These are phyloP conservation scores for Hyphodiscus hymeniophilus DNA, from an alignment of 495 filamentous ascomycete species.

Conservation along the genomic window DNA sequence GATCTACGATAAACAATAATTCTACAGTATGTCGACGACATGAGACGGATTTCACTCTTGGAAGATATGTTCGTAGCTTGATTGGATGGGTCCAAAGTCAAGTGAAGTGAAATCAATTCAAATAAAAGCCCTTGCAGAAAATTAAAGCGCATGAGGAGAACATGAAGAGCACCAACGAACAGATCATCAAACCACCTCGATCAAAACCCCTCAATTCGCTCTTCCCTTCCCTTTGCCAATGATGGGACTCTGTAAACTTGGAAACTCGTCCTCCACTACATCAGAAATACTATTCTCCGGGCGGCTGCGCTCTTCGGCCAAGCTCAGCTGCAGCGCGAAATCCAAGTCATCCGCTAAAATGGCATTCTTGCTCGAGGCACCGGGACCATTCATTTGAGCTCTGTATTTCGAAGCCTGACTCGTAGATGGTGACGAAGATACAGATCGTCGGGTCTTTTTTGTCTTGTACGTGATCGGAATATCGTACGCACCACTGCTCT, in stretches of 20 bases:
- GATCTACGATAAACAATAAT: too few relatives aligned
- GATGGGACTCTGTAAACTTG: slow-evolving; percentile 4
- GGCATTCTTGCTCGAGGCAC: not conserved
- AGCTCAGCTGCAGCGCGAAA: slow-evolving; percentile 74
- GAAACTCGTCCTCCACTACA: slow-evolving; percentile 10
- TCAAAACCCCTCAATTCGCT: slow-evolving; percentile 3
- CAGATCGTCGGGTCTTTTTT: slow-evolving; percentile 30
- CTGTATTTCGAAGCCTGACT: slow-evolving; percentile 22
- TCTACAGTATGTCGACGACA: too few relatives aligned
- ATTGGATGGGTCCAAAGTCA: too few relatives aligned
- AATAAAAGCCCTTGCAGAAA: too few relatives aligned
- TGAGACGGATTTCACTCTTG: too few relatives aligned
- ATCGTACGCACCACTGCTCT: slow-evolving; percentile 45
- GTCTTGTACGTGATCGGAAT: slow-evolving; percentile 45
- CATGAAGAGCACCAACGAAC: not conserved
- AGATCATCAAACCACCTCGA: not conserved
- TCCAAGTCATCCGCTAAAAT: slow-evolving; percentile 63
- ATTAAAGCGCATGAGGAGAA: not conserved
- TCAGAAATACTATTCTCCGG: slow-evolving; percentile 9
- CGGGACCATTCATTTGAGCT: not conserved
- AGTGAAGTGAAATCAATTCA: too few relatives aligned
- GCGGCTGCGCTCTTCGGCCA: slow-evolving; percentile 67
- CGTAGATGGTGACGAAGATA: slow-evolving; percentile 30
- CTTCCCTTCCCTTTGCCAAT: slow-evolving; percentile 20
- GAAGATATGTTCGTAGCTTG: too few relatives aligned